A percentile compares a stretch with the other conserved stretches of the same genome.
phyloP scores from a whole-genome alignment of 192 early-diverging fungal species.

The Chytriomyces confervae region DNA sequence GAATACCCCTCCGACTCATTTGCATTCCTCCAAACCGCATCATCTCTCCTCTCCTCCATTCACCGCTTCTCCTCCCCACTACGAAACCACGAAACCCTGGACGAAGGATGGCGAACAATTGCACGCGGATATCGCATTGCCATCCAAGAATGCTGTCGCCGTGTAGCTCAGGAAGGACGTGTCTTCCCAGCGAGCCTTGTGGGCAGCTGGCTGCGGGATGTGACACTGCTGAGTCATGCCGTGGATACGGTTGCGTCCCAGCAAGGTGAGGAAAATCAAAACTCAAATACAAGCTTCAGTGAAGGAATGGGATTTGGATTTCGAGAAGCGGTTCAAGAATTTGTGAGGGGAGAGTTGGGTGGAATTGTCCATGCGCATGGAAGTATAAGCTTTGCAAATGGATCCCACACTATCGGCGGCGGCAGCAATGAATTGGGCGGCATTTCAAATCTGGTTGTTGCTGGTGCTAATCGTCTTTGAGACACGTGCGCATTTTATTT shows the following conservation, averaged over 20 bases:
- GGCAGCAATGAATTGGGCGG: no score
- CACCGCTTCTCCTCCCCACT: constrained; percentile 84
- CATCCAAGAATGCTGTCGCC: constrained; percentile 71
- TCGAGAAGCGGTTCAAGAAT: constrained; percentile 26
- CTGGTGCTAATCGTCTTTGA: no score
- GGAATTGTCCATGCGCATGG: background rate
- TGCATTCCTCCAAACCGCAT: constrained; percentile 79
- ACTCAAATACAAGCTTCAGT: background rate
- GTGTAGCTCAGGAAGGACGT: constrained; percentile 75
- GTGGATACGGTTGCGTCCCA: background rate
- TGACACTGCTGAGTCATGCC: constrained; percentile 46
- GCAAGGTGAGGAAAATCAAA: background rate
- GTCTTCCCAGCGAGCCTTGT: constrained; percentile 79
- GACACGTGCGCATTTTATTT: no score
- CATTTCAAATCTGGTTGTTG: no score
- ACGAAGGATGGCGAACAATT: constrained; percentile 72
- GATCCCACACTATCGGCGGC: no score
- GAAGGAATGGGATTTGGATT: constrained; percentile 27
- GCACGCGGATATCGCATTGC: constrained; percentile 79
- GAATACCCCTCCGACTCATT: constrained; percentile 82
- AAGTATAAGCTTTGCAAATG: no score
- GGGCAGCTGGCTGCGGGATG: constrained; percentile 81
- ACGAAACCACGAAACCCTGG: constrained; percentile 71
- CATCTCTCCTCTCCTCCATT: constrained; percentile 59
- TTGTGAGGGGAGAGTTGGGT: constrained; percentile 31